Evolutionary conservation across 2,329 filamentous ascomycete species (phyloP), one percentile per base, ranked within the genome.

Genomic region (Amauroascus niger): DNA sequence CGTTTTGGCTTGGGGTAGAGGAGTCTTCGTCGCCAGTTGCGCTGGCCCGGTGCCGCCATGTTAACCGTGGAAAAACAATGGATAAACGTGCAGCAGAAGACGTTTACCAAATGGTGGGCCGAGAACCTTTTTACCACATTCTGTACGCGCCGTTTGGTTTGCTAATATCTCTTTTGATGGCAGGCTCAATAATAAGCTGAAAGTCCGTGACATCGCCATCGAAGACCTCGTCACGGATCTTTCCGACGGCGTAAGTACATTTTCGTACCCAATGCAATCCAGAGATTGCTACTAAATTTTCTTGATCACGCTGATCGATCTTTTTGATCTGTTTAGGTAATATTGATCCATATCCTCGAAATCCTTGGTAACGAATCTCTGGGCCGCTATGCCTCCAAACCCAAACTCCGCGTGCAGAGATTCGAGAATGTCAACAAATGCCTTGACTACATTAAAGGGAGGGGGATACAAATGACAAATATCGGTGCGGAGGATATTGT

Each of bases 401-500:
- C 93, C 37, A 96, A 95, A 74, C 79, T 98, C 62, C 88, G 93
- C 55, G 93, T 98, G 50, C 93, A 98, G 74, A 84, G 83, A 62
- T 98, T 97, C 71, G 93, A 98, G 71, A 98, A 98, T 79, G 91
- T 93, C 69, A 97, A 97, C 75, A 84, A 90, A 62, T 88, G 88
- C 48, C 82, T 98, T 58, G 84, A 96, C 71, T 98, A 93, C 65
- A 89, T 98, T 74, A 94, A 87, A 67, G 83, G 82, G 55, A 79
- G 89, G 62, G 85, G 88, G 18, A 97, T 98, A 59, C 91, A 95
- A 69, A 88, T 98, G 84, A 96, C 89, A 61, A 98, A 98, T 63
- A 97, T 97, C 64, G 93, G 93, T 51, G 93, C 93, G 6, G 93
- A 97, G 71, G 93, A 98, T 77, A 88, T 98, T 22, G 93, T 98